Evolutionary conservation across 2,329 filamentous ascomycete species (phyloP), one percentile per base, ranked within the genome.

Genomic region (Xylariaceae sp.): DNA sequence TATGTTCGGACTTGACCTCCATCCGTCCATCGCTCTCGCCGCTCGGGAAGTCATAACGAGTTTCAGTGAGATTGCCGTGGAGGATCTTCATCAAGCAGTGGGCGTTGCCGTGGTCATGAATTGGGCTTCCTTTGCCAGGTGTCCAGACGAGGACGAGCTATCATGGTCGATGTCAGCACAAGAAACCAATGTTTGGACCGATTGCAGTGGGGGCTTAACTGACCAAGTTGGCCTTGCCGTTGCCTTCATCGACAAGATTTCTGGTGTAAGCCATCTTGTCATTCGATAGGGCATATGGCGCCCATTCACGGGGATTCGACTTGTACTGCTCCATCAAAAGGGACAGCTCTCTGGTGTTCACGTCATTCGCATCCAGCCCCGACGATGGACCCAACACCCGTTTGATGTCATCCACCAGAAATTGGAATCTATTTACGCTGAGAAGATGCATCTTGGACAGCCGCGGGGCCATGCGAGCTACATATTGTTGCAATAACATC

Each of bases 31-130:
- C 70, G 39, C 73, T 67, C 39, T 67, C 64, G 19, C 64, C 64
- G 39, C 72, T 63, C 1, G 90, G 90, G 69, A 86, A 90, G 41
- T 77, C 76, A 66, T 88, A 95, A 48, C 88, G 79, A 16, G 87
- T 91, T 71, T 96, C 91, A 56, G 82, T 86, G 49, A 95, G 72
- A 50, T 74, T 77, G 37, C 91, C 91, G 56, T 82, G 82, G 52
- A 95, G 77, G 54, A 92, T 83, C 73, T 85, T 95, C 88, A 95
- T 95, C 57, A 95, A 73, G 67, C 91, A 96, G 65, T 95, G 91
- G 32, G 90, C 88, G 50, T 92, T 88, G 62, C 84, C 85, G 66
- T 89, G 86, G 64, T 96, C 91, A 63, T 96, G 91, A 62, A 96
- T 89, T 10, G 86, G 84, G 58, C 86, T 92, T 29, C 80, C 80